Evolutionary conservation across 2,329 filamentous ascomycete species (phyloP).

Genomic region (Trichoderma atrobrunneum): DNA sequence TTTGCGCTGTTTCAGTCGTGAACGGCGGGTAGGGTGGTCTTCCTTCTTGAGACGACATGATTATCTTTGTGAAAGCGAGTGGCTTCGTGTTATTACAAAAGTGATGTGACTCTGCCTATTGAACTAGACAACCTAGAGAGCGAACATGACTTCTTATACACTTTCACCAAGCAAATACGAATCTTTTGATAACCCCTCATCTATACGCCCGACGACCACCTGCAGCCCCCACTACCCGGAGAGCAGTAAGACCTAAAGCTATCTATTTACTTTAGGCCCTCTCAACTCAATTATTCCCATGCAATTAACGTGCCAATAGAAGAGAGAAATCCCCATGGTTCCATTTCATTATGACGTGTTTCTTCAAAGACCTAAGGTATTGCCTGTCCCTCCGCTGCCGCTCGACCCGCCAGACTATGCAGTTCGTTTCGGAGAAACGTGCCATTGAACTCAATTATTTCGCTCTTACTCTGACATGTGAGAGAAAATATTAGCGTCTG

Average conservation of each 20-base stretch:
- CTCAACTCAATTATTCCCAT: not conserved
- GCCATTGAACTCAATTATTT: not conserved
- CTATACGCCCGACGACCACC: not conserved
- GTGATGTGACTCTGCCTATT: not conserved
- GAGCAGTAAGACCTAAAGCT: not conserved
- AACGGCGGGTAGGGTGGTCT: slow-evolving; percentile 64
- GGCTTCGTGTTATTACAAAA: not conserved
- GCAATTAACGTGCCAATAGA: not conserved
- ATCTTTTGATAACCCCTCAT: not conserved
- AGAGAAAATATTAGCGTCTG: not conserved
- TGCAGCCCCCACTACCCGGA: not conserved
- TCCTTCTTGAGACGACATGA: slow-evolving; percentile 16
- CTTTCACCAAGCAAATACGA: not conserved
- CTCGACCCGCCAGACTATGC: not conserved
- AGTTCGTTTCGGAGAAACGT: not conserved
- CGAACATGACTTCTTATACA: not conserved
- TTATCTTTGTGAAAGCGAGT: not conserved
- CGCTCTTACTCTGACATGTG: not conserved
- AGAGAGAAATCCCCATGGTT: not conserved
- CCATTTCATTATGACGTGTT: not conserved
- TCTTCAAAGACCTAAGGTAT: not conserved
- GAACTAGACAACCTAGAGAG: not conserved
- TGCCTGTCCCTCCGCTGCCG: not conserved
- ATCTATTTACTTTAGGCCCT: not conserved
- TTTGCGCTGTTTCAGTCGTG: slow-evolving; percentile 64